phyloP scores from a whole-genome alignment of 495 filamentous ascomycete species.

The Corynascus novoguineensis region DNA sequence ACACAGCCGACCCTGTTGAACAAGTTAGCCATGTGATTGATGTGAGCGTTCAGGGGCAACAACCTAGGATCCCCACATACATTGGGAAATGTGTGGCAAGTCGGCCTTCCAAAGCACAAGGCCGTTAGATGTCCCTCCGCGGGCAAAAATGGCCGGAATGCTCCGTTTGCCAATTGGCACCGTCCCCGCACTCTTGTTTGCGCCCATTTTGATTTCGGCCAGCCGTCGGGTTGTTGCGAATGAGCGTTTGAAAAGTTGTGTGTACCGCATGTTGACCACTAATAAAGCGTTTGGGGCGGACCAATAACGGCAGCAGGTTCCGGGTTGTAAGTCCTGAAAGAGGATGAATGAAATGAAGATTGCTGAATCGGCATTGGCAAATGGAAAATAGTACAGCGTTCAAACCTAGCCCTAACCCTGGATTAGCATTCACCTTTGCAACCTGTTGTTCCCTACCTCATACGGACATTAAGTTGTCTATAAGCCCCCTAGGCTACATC shows the following conservation, averaged over 20 bases:
- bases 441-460: no score
- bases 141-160: conserved; percentile 62
- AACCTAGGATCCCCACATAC: conserved; percentile 20
- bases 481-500: no score
- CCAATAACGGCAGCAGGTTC: no score
- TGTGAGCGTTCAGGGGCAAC: neutral
- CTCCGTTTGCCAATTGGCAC: conserved; percentile 1
- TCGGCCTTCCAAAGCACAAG: conserved; percentile 56
- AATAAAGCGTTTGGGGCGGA: no score
- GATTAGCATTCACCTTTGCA: neutral
- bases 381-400: neutral
- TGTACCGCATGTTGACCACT: neutral
- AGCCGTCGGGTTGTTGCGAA: neutral
- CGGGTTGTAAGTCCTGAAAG: no score
- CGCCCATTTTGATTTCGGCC: neutral
- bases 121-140: conserved; percentile 67
- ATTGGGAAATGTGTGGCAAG: conserved; percentile 42
- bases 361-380: no score
- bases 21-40: conserved; percentile 1
- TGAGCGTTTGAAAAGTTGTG: neutral
- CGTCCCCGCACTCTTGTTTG: neutral
- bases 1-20: conserved; percentile 41
- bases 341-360: neutral
- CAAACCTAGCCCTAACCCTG: neutral
- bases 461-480: no score